Conservation (phyloP, 2,329 filamentous ascomycete species). For the Ampelomyces quisqualis region DNA sequence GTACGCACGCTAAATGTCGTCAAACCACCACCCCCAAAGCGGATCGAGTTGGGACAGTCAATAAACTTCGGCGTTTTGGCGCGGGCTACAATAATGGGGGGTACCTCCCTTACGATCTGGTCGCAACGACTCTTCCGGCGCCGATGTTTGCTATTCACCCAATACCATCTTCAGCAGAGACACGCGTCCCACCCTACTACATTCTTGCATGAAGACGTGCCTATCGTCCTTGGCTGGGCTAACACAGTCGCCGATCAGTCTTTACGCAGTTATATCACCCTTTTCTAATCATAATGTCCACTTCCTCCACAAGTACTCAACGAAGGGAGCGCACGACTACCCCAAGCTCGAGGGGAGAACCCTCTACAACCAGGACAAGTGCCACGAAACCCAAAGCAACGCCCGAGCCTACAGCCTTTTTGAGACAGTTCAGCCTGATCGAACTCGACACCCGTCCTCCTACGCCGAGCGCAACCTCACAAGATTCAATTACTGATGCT, state of each 20-base stretch:
- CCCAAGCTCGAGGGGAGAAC: not conserved
- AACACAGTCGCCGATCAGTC: not conserved
- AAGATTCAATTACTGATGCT: not conserved
- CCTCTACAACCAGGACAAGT: not conserved
- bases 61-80: slow-evolving; percentile 27
- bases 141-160: slow-evolving; percentile 11
- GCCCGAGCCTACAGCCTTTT: not conserved
- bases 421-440: slow-evolving; percentile 6
- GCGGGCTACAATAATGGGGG: slow-evolving; percentile 25
- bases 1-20: slow-evolving; percentile 23
- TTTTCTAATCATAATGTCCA: slow-evolving; percentile 35
- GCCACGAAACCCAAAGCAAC: slow-evolving; percentile 6
- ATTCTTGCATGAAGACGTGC: slow-evolving; percentile 7
- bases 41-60: slow-evolving; percentile 26
- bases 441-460: slow-evolving; percentile 17
- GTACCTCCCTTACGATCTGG: slow-evolving; percentile 20
- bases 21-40: slow-evolving; percentile 26
- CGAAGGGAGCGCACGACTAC: slow-evolving; percentile 5
- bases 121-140: slow-evolving; percentile 22
- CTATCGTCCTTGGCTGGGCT: not conserved
- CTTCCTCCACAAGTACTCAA: slow-evolving; percentile 13
- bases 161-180: slow-evolving; percentile 10
- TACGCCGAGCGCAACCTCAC: slow-evolving; percentile 5
- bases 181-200: slow-evolving; percentile 1
- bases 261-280: not conserved